Percentiles rank a stretch among this genome's conserved stretches.
Evolutionary conservation across 164 flowering plant genomes (phyloP).

Genomic region (Santalum album): DNA sequence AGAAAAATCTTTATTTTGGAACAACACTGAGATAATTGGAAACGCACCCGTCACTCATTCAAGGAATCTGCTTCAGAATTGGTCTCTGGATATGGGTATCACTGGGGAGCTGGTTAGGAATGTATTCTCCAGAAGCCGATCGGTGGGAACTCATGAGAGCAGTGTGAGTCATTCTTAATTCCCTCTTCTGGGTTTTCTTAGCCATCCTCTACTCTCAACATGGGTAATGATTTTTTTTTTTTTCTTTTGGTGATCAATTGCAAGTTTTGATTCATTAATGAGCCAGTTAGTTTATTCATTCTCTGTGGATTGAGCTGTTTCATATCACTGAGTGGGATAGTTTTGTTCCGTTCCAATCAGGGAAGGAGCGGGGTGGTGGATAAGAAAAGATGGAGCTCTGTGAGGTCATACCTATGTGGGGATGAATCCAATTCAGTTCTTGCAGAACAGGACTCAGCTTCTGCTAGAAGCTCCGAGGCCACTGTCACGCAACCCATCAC

Average conservation of each 20-base stretch:
- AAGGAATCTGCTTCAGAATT: conserved; percentile 15
- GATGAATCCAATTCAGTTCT: conserved; percentile 59
- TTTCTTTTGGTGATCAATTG: too few species aligned
- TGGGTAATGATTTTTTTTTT: too few species aligned
- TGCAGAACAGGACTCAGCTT: conserved; percentile 68
- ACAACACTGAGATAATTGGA: conserved; percentile 9
- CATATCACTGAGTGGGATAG: background rate
- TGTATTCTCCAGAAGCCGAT: conserved; percentile 55
- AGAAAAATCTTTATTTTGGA: background rate
- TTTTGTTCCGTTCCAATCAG: conserved; percentile 17
- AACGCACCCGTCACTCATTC: conserved; percentile 9
- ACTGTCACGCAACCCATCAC: conserved; percentile 44
- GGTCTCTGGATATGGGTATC: conserved; percentile 44
- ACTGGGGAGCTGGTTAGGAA: conserved; percentile 55
- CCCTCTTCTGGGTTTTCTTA: too few species aligned
- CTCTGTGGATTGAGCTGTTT: background rate
- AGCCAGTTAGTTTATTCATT: background rate
- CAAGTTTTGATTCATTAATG: background rate
- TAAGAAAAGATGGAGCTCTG: conserved; percentile 55
- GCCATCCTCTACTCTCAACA: too few species aligned
- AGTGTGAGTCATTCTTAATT: conserved; percentile 21
- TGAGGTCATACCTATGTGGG: conserved; percentile 68
- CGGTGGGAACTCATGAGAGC: conserved; percentile 26
- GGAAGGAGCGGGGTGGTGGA: conserved; percentile 30
- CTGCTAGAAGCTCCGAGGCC: conserved; percentile 54